phyloP scores from a whole-genome alignment of 768 basidiomycete species.

The Lactifluus volemus region DNA sequence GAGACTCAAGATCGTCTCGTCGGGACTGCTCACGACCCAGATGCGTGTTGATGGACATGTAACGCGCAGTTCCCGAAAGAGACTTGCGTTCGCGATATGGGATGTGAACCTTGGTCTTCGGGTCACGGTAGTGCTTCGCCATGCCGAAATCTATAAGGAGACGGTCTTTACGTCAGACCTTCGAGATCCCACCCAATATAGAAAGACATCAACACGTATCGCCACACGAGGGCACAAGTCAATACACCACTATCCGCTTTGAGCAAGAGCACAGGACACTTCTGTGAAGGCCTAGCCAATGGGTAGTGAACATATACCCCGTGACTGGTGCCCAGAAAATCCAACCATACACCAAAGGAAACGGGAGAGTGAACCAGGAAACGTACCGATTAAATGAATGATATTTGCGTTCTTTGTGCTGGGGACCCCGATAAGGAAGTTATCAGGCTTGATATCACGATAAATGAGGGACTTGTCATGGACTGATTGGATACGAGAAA shows the following conservation, averaged over 20 bases:
- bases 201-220: background rate
- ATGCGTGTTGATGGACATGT: conserved; percentile 99
- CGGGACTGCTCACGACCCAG: conserved; percentile 91
- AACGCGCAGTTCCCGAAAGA: conserved; percentile 91
- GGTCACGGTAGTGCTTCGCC: conserved; percentile 99
- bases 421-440: conserved; percentile 94
- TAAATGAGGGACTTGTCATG: conserved; percentile 99
- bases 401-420: conserved; percentile 84
- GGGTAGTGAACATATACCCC: background rate
- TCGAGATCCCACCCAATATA: background rate
- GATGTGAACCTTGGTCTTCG: conserved; percentile 95
- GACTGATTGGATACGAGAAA: conserved; percentile 92
- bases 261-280: background rate
- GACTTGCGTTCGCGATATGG: conserved; percentile 99
- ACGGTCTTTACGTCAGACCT: conserved; percentile 14
- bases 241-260: background rate
- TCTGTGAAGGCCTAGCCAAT: background rate
- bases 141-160: conserved; percentile 81
- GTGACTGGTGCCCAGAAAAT: background rate
- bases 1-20: conserved; percentile 91
- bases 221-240: background rate
- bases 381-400: conserved; percentile 79
- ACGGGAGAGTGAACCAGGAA: background rate
- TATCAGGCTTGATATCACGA: conserved; percentile 98
- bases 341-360: background rate